phyloP scores from a whole-genome alignment of 192 early-diverging fungal species.

The Nowakowskiella sp. region DNA sequence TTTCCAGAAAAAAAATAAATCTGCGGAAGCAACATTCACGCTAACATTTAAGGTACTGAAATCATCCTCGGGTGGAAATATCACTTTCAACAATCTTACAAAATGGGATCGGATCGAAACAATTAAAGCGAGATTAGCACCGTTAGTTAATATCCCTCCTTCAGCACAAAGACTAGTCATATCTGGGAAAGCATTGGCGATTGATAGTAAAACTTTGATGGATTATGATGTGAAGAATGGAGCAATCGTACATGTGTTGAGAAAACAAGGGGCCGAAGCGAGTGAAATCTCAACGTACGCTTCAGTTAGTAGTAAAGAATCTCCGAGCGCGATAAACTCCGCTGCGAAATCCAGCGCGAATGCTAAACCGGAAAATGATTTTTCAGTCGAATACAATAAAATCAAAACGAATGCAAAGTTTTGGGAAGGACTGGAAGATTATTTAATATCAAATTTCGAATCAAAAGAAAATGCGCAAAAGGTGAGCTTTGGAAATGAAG shows the following conservation, averaged over 20 bases:
- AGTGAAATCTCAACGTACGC: neutral
- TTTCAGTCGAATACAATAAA: neutral
- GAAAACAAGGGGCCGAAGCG: neutral
- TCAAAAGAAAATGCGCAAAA: neutral
- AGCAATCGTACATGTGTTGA: neutral
- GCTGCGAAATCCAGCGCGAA: neutral
- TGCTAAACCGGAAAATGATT: neutral
- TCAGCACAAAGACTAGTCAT: neutral
- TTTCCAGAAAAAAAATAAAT: too few relatives aligned
- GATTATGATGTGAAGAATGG: neutral
- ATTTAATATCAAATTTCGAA: neutral
- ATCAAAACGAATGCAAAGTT: neutral
- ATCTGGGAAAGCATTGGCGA: neutral
- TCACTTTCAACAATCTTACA: too few relatives aligned
- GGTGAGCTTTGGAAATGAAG: too few relatives aligned
- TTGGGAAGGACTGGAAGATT: neutral
- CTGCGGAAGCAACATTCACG: too few relatives aligned
- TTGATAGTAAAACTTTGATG: neutral
- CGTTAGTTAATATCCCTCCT: too few relatives aligned
- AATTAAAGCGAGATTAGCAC: too few relatives aligned
- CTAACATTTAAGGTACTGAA: too few relatives aligned
- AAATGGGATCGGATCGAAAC: too few relatives aligned
- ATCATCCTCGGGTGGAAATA: too few relatives aligned
- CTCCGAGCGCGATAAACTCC: neutral
- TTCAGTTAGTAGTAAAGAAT: neutral